Evolutionary conservation across 495 filamentous ascomycete species (phyloP).

Genomic region (Jackrogersella multiformis): DNA sequence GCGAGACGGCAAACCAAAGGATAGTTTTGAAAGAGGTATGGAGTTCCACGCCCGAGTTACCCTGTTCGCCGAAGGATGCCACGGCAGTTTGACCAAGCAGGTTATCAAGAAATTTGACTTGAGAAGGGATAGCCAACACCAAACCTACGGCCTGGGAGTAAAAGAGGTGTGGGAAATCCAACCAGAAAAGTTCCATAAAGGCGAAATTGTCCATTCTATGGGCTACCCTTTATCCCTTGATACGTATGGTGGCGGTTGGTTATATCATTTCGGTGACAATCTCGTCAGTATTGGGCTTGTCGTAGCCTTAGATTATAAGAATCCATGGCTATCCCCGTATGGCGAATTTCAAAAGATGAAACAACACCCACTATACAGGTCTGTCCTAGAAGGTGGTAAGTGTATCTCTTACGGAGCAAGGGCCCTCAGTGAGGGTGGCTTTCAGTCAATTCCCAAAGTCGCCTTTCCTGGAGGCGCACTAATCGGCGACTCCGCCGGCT

Average conservation of each 20-base stretch:
- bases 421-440: constrained; percentile 94
- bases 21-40: constrained; percentile 96
- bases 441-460: constrained; percentile 96
- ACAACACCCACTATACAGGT: constrained; percentile 88
- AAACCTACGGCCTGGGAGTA: constrained; percentile 93
- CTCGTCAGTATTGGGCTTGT: constrained; percentile 94
- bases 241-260: constrained; percentile 96
- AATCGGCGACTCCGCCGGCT: constrained; percentile 95
- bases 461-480: constrained; percentile 95
- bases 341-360: constrained; percentile 98
- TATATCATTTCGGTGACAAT: constrained; percentile 99
- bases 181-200: constrained; percentile 90
- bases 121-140: constrained; percentile 84
- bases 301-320: constrained; percentile 93
- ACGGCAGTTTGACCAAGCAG: constrained; percentile 95
- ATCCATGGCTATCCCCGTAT: constrained; percentile 96
- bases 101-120: constrained; percentile 95
- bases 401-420: constrained; percentile 97
- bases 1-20: constrained; percentile 83
- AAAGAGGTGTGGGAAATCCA: constrained; percentile 98
- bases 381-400: constrained; percentile 88
- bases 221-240: constrained; percentile 89
- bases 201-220: constrained; percentile 89
- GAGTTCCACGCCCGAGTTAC: constrained; percentile 96
- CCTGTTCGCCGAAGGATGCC: constrained; percentile 94